These are phyloP conservation scores for Vinca major DNA, from an alignment of 305 asterid species.

Conservation along the genomic window DNA sequence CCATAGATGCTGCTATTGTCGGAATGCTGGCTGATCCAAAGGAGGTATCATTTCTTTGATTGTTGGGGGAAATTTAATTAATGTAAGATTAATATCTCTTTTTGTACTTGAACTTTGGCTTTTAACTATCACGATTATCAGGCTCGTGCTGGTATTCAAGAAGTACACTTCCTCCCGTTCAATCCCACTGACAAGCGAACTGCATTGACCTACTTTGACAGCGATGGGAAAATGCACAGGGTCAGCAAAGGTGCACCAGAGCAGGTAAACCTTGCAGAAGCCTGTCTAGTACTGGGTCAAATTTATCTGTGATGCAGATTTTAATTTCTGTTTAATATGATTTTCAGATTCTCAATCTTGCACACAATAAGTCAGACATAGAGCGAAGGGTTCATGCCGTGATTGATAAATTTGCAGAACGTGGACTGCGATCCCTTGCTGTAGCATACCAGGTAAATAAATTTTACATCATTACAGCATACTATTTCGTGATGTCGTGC, in stretches of 20 bases:
- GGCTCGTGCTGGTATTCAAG: constrained; percentile 46
- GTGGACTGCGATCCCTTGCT: constrained; percentile 42
- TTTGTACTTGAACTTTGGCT: constrained; percentile 15
- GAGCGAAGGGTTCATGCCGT: constrained; percentile 40
- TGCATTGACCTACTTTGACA: constrained; percentile 36
- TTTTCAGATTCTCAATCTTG: constrained; percentile 32
- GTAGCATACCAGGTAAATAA: constrained; percentile 36
- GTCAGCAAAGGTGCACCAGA: constrained; percentile 48
- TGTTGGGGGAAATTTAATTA: neutral
- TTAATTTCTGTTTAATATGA: constrained; percentile 12
- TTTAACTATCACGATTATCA: constrained; percentile 26
- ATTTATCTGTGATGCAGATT: neutral
- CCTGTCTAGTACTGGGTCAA: constrained; percentile 8
- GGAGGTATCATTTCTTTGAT: constrained; percentile 49
- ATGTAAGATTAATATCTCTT: neutral
- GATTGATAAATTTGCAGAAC: constrained; percentile 45
- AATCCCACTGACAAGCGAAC: constrained; percentile 44
- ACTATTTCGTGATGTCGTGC: neutral
- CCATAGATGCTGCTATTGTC: constrained; percentile 90
- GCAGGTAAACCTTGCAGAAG: constrained; percentile 22
- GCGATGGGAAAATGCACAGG: constrained; percentile 38
- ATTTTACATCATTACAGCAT: neutral
- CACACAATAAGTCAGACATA: constrained; percentile 36
- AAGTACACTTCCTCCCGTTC: constrained; percentile 35
- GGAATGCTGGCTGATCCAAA: constrained; percentile 96